These are phyloP conservation scores for Suillus tomentosus DNA, from an alignment of 768 basidiomycete species.

Conservation along the genomic window DNA sequence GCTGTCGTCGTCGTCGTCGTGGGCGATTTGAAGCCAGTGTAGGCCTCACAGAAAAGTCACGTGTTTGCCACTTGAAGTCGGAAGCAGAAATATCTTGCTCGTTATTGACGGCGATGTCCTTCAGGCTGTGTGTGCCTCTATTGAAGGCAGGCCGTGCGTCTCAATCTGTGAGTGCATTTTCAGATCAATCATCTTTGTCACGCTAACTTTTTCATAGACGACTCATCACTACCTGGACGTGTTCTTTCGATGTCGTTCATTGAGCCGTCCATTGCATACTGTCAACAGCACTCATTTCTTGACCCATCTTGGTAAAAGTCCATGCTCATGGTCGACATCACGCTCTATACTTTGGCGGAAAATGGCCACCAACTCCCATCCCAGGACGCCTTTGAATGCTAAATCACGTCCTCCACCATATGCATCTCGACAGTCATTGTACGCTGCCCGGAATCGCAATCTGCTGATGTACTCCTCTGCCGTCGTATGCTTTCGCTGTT, in stretches of 20 bases:
- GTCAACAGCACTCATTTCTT: not conserved
- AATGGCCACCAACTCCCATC: constrained; percentile 4
- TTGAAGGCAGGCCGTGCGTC: not conserved
- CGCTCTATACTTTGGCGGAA: constrained; percentile 4
- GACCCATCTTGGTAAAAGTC: not conserved
- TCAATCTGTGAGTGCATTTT: not conserved
- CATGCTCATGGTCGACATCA: not conserved
- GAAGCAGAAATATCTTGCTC: not conserved
- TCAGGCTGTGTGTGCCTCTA: constrained; percentile 4
- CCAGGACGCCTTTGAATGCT: constrained; percentile 16
- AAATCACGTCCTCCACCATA: constrained; percentile 22
- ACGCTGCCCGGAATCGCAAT: constrained; percentile 65
- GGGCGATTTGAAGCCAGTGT: not conserved
- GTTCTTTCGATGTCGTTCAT: not conserved
- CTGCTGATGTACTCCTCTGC: constrained; percentile 86
- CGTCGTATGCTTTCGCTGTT: constrained; percentile 51
- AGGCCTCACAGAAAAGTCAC: constrained; percentile 16
- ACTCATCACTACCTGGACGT: not conserved
- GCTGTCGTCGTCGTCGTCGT: constrained; percentile 2
- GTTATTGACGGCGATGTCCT: constrained; percentile 13
- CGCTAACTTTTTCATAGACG: not conserved
- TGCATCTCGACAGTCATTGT: constrained; percentile 41
- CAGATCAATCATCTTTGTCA: no score
- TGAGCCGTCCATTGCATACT: constrained; percentile 1
- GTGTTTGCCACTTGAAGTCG: constrained; percentile 12